phyloP scores from a whole-genome alignment of 1,139 yeast genomes.

The Blastobotrys elegans region DNA sequence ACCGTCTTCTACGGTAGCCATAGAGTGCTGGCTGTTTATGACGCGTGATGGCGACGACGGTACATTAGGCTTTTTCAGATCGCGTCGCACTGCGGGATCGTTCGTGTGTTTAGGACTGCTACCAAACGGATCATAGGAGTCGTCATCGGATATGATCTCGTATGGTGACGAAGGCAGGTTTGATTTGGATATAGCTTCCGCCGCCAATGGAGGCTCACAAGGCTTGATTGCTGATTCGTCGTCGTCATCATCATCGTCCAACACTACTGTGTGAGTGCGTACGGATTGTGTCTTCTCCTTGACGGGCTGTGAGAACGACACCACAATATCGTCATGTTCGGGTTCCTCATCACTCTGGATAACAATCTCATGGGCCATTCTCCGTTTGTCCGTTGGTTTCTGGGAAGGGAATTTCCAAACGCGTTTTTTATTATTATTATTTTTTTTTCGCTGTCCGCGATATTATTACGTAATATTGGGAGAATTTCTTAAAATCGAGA shows the following conservation, averaged over 20 bases:
- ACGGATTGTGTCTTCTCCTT: neutral
- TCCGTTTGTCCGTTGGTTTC: too few species aligned
- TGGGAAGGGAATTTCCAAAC: too few species aligned
- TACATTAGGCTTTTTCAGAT: neutral
- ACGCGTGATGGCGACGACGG: neutral
- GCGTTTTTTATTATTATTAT: too few species aligned
- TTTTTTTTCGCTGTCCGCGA: too few species aligned
- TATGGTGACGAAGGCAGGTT: constrained; percentile 1
- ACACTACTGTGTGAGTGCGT: neutral
- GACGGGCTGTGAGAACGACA: constrained; percentile 1
- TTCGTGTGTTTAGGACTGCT: neutral
- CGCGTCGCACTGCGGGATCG: neutral
- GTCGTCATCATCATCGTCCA: neutral
- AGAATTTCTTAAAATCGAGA: too few species aligned
- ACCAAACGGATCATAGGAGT: neutral
- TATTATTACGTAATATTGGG: too few species aligned
- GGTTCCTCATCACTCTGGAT: neutral
- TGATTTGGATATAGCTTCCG: neutral
- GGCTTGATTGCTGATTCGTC: neutral
- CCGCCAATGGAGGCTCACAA: neutral
- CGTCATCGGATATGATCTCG: neutral
- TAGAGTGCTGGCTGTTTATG: neutral
- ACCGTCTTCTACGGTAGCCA: neutral
- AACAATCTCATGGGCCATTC: neutral
- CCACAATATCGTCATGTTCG: neutral